Evolutionary conservation across 2,329 filamentous ascomycete genomes (phyloP), one percentile per base, ranked within the genome.

Genomic region (Ascochyta pisi): DNA sequence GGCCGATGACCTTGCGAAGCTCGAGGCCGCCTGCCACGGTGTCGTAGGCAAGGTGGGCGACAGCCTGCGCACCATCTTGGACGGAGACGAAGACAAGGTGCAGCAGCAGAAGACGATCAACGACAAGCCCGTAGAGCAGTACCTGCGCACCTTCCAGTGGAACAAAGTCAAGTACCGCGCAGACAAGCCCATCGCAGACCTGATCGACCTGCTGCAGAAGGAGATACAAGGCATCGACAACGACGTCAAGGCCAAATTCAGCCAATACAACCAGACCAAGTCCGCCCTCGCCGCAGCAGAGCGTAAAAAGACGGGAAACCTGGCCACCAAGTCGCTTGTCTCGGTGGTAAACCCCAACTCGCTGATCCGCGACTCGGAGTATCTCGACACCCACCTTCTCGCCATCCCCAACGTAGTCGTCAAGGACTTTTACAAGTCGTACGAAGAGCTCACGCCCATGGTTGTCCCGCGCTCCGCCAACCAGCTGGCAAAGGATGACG

Each of bases 91-190:
- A 71, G 88, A 88, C 63, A 92, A 92, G 79, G 86, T 92, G 56
- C 84, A 88, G 49, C 86, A 92, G 76, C 92, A 96, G 80, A 96
- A 96, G 83, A 90, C 88, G 71, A 93, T 97, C 75, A 96, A 96
- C 73, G 92, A 97, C 73, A 96, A 96, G 77, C 93, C 95, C n/a
- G 92, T 94, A 58, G 94, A 97, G 68, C 89, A 94, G 74, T 99
- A 98, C 74, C 81, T 99, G 41, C 86, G 88, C 71, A 88, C 85
- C 51, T 99, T 98, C 78, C 85, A 86, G 64, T 99, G 95, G 95
- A 98, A 98, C 81, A 97, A 95, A 78, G 91, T 96, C 78, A 95
- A 96, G 75, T 99, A 98, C 78, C 88, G 95, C 69, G 89, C 91
- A 60, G 95, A 99, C 77, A 96, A 94, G 76, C 86, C 94, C 46